phyloP scores from a whole-genome alignment of 148 eudicot species.

The Rhododendron mucronatum region DNA sequence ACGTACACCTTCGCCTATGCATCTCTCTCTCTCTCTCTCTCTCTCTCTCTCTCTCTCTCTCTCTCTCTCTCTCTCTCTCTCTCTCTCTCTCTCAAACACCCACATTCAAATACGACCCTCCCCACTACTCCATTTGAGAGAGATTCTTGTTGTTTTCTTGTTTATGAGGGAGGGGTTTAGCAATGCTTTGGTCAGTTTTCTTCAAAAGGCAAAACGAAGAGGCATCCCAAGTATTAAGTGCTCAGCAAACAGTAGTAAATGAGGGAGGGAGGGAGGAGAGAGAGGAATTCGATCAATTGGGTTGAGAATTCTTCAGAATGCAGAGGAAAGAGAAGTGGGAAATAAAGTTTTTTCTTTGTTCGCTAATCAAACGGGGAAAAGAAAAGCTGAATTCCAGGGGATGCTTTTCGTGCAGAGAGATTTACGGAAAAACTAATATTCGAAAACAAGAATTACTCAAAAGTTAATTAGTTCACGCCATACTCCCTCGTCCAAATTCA shows the following conservation, averaged over 20 bases:
- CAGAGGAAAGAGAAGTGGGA: too few species aligned
- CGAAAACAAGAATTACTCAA: too few species aligned
- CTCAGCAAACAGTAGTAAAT: neutral
- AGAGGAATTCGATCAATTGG: neutral
- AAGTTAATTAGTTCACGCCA: too few species aligned
- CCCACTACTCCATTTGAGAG: too few species aligned
- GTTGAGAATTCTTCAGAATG: too few species aligned
- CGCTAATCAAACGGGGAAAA: too few species aligned
- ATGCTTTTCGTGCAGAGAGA: too few species aligned
- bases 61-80: constrained; percentile 9
- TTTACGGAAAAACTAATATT: too few species aligned
- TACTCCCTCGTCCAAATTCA: too few species aligned
- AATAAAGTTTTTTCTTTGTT: too few species aligned
- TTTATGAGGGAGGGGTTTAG: neutral
- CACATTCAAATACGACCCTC: neutral
- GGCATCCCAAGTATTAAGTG: neutral
- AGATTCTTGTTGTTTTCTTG: neutral
- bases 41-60: too few species aligned
- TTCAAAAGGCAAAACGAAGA: neutral
- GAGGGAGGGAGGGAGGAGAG: neutral
- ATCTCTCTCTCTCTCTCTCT: constrained; percentile 10
- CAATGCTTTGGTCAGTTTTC: neutral
- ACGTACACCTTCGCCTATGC: constrained; percentile 45
- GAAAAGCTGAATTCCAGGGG: too few species aligned
- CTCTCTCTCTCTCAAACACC: neutral